Conservation (phyloP, 345 rosid genomes). For the Physaria fendleri region DNA sequence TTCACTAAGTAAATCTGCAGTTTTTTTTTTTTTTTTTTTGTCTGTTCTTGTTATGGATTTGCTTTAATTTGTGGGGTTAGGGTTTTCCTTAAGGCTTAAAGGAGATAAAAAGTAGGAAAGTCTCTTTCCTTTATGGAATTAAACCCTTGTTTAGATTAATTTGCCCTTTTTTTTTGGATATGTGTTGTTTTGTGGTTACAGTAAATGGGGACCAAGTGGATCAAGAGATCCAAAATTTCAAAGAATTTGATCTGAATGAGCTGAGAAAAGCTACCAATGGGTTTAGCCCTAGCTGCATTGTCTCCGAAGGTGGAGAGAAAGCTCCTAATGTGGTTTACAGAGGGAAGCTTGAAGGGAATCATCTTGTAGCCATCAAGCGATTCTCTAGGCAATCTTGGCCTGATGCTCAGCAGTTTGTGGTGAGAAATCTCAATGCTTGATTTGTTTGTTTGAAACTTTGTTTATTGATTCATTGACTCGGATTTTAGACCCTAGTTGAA, state of each 20-base stretch:
- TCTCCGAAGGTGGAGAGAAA: slow-evolving; percentile 94
- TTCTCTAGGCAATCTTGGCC: slow-evolving; percentile 96
- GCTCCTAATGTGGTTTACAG: slow-evolving; percentile 90
- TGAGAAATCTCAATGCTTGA: slow-evolving; percentile 19
- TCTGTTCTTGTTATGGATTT: slow-evolving; percentile 4
- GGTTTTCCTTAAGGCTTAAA: background rate
- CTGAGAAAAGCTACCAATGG: slow-evolving; percentile 79
- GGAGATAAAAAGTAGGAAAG: slow-evolving; percentile 18
- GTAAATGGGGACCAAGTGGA: slow-evolving; percentile 41
- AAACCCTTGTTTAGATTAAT: slow-evolving; percentile 10
- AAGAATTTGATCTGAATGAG: slow-evolving; percentile 62
- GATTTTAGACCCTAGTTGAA: background rate
- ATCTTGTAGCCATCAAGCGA: slow-evolving; percentile 73
- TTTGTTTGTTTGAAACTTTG: background rate
- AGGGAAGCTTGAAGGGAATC: slow-evolving; percentile 66
- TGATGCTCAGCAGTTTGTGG: slow-evolving; percentile 90
- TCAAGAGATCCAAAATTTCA: slow-evolving; percentile 46
- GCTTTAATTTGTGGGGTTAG: slow-evolving; percentile 9
- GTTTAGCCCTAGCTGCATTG: slow-evolving; percentile 62
- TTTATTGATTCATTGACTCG: background rate
- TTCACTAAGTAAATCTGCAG: slow-evolving; percentile 10
- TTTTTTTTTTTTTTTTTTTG: too few species aligned
- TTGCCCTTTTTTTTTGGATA: slow-evolving; percentile 15
- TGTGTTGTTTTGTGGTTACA: slow-evolving; percentile 16
- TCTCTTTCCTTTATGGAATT: slow-evolving; percentile 14